Percentiles rank a stretch among this genome's conserved stretches.
phyloP scores from a whole-genome alignment of 768 basidiomycete genomes.

The Gautieria morchelliformis region DNA sequence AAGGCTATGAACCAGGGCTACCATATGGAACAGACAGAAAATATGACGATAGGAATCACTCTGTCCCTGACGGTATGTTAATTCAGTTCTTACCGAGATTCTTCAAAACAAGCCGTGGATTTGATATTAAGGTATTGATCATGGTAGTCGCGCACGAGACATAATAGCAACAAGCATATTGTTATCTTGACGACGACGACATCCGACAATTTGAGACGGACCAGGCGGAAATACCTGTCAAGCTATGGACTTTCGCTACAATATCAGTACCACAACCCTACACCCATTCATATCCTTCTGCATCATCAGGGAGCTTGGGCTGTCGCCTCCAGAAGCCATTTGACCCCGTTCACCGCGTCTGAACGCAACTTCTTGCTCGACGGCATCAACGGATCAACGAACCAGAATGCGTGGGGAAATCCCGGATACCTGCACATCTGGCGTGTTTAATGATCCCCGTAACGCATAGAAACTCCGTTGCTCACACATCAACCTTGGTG shows the following conservation, averaged over 20 bases:
- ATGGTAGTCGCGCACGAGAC: no score
- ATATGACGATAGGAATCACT: neutral
- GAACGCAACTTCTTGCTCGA: neutral
- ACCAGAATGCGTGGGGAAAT: neutral
- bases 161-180: neutral
- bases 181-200: neutral
- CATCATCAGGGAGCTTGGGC: no score
- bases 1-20: neutral
- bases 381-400: neutral
- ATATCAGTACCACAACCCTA: neutral
- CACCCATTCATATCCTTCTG: neutral
- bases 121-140: no score
- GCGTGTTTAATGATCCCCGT: neutral
- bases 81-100: neutral
- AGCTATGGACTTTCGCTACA: neutral
- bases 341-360: neutral
- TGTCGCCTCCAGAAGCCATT: neutral
- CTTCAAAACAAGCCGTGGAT: neutral
- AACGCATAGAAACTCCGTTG: neutral
- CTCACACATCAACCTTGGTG: slow-evolving; percentile 17
- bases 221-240: neutral
- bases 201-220: neutral
- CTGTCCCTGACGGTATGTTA: neutral
- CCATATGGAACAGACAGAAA: neutral
- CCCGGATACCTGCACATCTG: neutral